Percentiles rank a stretch among this genome's conserved stretches.
Conservation (phyloP, 2,329 filamentous ascomycete genomes). For the Diaporthe sp. region DNA sequence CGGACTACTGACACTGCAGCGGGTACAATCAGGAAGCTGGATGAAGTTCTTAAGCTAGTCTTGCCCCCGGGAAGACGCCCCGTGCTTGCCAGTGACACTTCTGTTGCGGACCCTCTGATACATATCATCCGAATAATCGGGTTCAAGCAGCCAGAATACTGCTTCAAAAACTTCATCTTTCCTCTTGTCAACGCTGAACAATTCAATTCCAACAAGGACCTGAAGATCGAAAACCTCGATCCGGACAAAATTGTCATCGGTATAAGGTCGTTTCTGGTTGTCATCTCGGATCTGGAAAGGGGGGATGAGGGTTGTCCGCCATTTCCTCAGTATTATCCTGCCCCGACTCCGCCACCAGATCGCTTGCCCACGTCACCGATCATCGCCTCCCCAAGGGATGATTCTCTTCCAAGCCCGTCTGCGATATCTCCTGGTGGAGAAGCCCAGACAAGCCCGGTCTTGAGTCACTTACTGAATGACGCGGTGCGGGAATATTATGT, state of each 20-base stretch:
- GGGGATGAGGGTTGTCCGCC: conserved; percentile 83
- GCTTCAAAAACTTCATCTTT: conserved; percentile 93
- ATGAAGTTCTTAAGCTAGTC: conserved; percentile 89
- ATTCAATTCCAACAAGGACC: conserved; percentile 81
- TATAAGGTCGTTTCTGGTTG: conserved; percentile 91
- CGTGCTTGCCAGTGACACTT: conserved; percentile 84
- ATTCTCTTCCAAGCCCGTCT: conserved; percentile 47
- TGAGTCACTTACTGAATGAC: conserved; percentile 77
- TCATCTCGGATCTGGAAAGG: conserved; percentile 93
- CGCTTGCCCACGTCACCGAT: conserved; percentile 65
- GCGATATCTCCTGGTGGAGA: conserved; percentile 65
- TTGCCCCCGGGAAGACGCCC: conserved; percentile 85
- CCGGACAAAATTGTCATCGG: conserved; percentile 98
- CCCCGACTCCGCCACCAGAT: conserved; percentile 55
- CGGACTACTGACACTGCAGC: conserved; percentile 80
- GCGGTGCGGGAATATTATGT: conserved; percentile 87
- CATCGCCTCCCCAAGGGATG: conserved; percentile 55
- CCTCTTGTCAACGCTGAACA: conserved; percentile 93
- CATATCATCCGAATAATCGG: conserved; percentile 96
- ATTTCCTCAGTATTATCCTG: conserved; percentile 80
- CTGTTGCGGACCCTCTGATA: conserved; percentile 90
- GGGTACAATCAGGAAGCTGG: conserved; percentile 81
- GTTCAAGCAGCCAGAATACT: conserved; percentile 93
- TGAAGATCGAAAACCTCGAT: conserved; percentile 92
- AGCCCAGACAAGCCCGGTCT: conserved; percentile 75